Evolutionary conservation across 352 stramenopile species (phyloP).

Genomic region (Globisporangium perplexum): DNA sequence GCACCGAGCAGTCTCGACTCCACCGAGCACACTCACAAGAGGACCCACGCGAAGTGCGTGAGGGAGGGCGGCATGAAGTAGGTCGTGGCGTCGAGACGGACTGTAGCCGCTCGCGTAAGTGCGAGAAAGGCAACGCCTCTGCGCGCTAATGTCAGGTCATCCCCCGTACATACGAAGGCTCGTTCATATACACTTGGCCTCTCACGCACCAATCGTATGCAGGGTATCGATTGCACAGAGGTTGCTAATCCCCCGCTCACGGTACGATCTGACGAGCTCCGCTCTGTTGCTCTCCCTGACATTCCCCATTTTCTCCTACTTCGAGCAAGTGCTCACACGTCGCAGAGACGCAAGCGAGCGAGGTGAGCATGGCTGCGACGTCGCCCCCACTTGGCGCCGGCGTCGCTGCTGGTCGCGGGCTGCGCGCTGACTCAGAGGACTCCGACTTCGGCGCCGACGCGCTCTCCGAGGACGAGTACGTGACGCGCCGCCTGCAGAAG

Average conservation of each 20-base stretch:
- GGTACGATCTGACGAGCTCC: not conserved
- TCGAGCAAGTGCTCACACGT: too few relatives aligned
- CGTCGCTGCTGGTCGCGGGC: not conserved
- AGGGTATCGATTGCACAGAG: not conserved
- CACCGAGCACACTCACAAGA: too few relatives aligned
- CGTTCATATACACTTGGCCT: too few relatives aligned
- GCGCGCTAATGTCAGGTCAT: not conserved
- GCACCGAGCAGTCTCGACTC: too few relatives aligned
- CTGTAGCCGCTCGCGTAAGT: not conserved
- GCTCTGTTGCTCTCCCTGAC: not conserved
- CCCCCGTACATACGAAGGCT: not conserved
- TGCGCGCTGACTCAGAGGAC: conserved; percentile 23
- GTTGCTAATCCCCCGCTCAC: not conserved
- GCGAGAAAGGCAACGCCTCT: not conserved
- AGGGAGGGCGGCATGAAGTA: not conserved
- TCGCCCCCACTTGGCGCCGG: not conserved
- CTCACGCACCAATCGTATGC: too few relatives aligned
- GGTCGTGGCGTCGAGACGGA: not conserved
- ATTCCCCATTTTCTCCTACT: not conserved
- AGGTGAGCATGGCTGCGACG: not conserved
- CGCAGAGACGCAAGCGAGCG: too few relatives aligned
- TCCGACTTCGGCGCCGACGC: conserved; percentile 46
- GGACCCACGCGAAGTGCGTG: not conserved
- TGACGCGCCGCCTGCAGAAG: conserved; percentile 41
- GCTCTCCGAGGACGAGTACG: conserved; percentile 41